Conservation (phyloP, 140 eudicot genomes). For the Ambrosia hybrid region DNA sequence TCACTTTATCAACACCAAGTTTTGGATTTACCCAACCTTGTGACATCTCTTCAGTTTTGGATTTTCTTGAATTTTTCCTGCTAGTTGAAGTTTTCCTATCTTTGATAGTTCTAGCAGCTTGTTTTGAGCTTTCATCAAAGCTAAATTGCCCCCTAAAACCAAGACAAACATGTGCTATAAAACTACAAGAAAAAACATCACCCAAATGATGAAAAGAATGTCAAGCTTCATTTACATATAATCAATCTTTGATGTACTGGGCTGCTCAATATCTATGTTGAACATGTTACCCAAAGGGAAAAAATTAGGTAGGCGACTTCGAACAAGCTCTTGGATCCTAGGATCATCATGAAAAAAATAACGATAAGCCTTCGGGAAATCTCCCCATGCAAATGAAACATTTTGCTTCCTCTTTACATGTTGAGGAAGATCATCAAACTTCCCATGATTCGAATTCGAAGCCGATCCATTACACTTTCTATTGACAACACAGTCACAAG, state of each 20-base stretch:
- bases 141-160: conserved; percentile 72
- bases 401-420: conserved; percentile 25
- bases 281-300: conserved; percentile 36
- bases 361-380: conserved; percentile 54
- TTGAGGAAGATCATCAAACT: conserved; percentile 21
- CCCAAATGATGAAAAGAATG: not conserved
- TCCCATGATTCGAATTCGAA: conserved; percentile 20
- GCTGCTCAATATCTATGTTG: conserved; percentile 39
- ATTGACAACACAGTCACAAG: conserved; percentile 29
- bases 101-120: conserved; percentile 27
- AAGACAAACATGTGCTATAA: not conserved
- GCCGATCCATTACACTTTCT: conserved; percentile 15
- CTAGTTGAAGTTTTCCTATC: conserved; percentile 35
- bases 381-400: conserved; percentile 38
- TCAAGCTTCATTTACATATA: conserved; percentile 55
- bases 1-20: conserved; percentile 26
- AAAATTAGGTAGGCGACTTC: conserved; percentile 59
- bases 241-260: conserved; percentile 54
- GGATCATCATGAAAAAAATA: conserved; percentile 68
- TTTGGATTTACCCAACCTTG: conserved; percentile 78
- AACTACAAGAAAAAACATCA: not conserved
- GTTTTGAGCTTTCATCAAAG: conserved; percentile 48
- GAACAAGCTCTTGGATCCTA: conserved; percentile 70
- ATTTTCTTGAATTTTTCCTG: conserved; percentile 31
- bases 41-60: conserved; percentile 30